These are phyloP conservation scores for Pascua guehoae DNA, from an alignment of 1,284 basidiomycete genomes.

Conservation along the genomic window DNA sequence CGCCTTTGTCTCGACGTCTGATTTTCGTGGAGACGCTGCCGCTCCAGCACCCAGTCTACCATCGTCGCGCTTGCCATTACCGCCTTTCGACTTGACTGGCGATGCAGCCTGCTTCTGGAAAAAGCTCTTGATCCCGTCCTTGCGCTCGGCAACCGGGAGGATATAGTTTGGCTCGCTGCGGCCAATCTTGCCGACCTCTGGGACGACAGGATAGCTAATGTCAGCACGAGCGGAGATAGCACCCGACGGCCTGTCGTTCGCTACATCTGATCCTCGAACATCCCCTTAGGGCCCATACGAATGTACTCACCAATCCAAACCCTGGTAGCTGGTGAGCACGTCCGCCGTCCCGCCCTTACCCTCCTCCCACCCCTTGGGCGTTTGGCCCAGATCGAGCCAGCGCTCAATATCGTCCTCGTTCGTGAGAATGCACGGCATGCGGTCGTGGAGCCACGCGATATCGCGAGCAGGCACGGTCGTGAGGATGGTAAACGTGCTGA, in stretches of 20 bases:
- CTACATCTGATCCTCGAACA: not conserved
- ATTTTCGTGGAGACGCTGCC: not conserved
- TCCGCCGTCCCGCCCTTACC: constrained; percentile 49
- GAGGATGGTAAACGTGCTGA: constrained; percentile 84
- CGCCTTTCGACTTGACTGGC: not conserved
- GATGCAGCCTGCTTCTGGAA: constrained; percentile 62
- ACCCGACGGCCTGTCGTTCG: not conserved
- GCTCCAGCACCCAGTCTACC: constrained; percentile 5
- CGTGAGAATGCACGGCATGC: constrained; percentile 83
- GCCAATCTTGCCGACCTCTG: constrained; percentile 87
- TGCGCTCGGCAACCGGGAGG: constrained; percentile 69
- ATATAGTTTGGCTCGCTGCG: constrained; percentile 77
- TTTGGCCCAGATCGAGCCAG: constrained; percentile 75
- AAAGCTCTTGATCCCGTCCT: constrained; percentile 85
- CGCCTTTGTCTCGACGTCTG: not conserved
- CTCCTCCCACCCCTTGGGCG: constrained; percentile 61
- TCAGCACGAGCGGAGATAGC: too few relatives aligned
- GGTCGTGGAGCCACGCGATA: constrained; percentile 78
- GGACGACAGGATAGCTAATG: constrained; percentile 75
- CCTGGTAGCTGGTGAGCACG: constrained; percentile 65
- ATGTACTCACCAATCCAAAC: constrained; percentile 66
- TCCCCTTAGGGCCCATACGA: too few relatives aligned
- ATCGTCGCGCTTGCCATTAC: constrained; percentile 25
- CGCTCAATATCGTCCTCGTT: constrained; percentile 58
- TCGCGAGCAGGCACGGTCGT: constrained; percentile 71